Evolutionary conservation across 1,284 basidiomycete genomes (phyloP).

Genomic region (Cystobasidium slooffiae): DNA sequence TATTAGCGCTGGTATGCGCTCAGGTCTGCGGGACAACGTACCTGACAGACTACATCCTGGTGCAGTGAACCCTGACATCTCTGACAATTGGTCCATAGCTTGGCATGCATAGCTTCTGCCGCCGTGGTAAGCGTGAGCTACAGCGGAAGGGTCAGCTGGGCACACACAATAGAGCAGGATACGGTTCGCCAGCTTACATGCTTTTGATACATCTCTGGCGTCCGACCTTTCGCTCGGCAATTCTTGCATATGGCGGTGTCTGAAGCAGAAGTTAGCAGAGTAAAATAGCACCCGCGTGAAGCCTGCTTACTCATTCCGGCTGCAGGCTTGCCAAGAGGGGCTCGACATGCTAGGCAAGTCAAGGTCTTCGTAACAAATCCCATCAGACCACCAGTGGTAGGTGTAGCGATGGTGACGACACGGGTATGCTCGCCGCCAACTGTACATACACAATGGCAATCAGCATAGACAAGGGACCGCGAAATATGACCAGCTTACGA

Average conservation of each 20-base stretch:
- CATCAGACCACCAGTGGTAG: constrained; percentile 92
- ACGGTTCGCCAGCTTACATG: constrained; percentile 63
- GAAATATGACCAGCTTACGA: constrained; percentile 62
- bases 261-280: constrained; percentile 54
- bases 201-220: constrained; percentile 88
- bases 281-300: background rate
- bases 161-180: background rate
- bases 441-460: constrained; percentile 56
- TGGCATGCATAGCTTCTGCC: constrained; percentile 84
- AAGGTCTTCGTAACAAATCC: constrained; percentile 93
- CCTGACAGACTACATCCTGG: constrained; percentile 62
- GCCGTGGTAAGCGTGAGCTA: constrained; percentile 69
- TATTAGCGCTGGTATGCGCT: constrained; percentile 1
- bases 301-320: constrained; percentile 70
- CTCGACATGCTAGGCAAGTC: constrained; percentile 92
- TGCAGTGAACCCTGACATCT: constrained; percentile 93
- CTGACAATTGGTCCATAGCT: constrained; percentile 94
- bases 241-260: constrained; percentile 92
- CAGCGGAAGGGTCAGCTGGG: constrained; percentile 5
- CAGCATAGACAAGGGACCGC: background rate
- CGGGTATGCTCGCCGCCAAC: constrained; percentile 92
- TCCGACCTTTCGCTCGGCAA: constrained; percentile 68
- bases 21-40: constrained; percentile 54
- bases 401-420: constrained; percentile 81
- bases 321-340: constrained; percentile 68